phyloP scores from a whole-genome alignment of 2,329 filamentous ascomycete genomes.

The Fusarium sp. region DNA sequence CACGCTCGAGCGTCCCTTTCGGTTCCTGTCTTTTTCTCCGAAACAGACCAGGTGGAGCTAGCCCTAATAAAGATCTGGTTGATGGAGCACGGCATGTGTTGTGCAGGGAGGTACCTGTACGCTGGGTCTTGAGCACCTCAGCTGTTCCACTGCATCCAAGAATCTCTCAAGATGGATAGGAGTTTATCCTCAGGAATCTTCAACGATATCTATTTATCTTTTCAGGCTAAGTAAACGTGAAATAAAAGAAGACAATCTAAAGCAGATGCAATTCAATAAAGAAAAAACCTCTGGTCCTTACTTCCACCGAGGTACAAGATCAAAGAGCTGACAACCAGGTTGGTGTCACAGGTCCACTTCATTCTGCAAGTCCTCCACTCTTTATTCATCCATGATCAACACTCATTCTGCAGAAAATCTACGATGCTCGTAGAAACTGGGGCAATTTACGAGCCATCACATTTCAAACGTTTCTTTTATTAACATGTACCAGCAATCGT shows the following conservation, averaged over 20 bases:
- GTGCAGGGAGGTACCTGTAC: background rate
- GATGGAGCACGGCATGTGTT: background rate
- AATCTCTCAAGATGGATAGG: background rate
- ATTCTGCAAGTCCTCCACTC: background rate
- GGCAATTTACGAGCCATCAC: background rate
- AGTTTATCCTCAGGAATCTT: background rate
- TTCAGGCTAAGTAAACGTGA: background rate
- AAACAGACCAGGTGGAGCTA: slow-evolving; percentile 30
- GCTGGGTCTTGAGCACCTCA: background rate
- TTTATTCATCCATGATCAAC: background rate
- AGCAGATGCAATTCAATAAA: background rate
- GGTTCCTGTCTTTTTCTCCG: slow-evolving; percentile 13
- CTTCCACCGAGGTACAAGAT: too few species aligned
- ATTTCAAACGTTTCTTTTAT: background rate
- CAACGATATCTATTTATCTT: background rate
- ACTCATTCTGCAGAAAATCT: background rate
- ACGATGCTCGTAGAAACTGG: background rate
- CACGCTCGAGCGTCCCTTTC: background rate
- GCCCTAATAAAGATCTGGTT: background rate
- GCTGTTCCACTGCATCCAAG: background rate
- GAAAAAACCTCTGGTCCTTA: too few species aligned
- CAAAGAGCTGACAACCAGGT: background rate
- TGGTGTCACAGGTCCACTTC: background rate
- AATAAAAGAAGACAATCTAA: background rate
- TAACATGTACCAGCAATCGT: background rate